Conservation (phyloP, 305 asterid genomes). For the Fraxinus ornus region DNA sequence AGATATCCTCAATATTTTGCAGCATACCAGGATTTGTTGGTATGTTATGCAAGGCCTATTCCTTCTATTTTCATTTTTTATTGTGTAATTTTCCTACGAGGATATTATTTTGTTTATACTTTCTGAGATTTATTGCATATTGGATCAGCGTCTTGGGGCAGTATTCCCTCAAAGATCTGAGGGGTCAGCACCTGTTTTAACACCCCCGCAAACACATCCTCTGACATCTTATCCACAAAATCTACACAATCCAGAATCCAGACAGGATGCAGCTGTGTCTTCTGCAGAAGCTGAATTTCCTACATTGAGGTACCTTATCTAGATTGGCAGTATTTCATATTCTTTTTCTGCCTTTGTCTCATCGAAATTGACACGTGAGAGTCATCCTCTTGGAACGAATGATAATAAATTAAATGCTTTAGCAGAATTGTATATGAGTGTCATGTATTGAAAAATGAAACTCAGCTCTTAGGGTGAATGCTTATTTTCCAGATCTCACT, state of each 20-base stretch:
- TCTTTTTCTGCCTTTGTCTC: neutral
- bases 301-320: neutral
- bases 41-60: slow-evolving; percentile 30
- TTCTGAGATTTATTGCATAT: slow-evolving; percentile 23
- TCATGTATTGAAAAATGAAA: neutral
- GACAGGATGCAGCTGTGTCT: slow-evolving; percentile 47
- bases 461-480: neutral
- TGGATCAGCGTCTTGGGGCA: slow-evolving; percentile 86
- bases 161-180: slow-evolving; percentile 95
- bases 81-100: slow-evolving; percentile 12
- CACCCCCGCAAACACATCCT: slow-evolving; percentile 94
- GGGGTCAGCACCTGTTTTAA: slow-evolving; percentile 81
- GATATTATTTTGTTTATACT: slow-evolving; percentile 5
- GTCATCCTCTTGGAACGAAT: neutral
- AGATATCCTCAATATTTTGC: slow-evolving; percentile 85
- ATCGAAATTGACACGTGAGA: neutral
- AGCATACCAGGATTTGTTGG: slow-evolving; percentile 96
- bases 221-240: slow-evolving; percentile 83
- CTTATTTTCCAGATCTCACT: neutral
- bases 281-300: slow-evolving; percentile 47
- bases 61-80: neutral
- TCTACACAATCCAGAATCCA: slow-evolving; percentile 65
- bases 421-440: neutral
- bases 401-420: neutral
- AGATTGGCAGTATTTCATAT: neutral